Percentiles rank a stretch among this genome's conserved stretches.
These are phyloP conservation scores for Pterothamnion heteromorphum DNA, from an alignment of 31 red algal species.

Conservation along the genomic window DNA sequence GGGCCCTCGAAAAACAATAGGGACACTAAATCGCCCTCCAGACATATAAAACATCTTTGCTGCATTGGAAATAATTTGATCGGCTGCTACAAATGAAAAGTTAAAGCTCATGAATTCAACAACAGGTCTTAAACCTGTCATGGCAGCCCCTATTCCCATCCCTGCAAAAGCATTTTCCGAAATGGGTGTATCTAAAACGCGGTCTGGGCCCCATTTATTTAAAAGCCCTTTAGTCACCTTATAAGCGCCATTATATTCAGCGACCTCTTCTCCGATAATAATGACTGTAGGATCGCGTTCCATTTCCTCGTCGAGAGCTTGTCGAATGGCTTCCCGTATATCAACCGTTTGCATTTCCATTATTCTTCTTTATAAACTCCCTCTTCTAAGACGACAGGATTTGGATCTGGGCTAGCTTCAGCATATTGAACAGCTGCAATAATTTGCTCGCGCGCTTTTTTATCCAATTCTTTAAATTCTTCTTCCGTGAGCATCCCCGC, in stretches of 20 bases:
- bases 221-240: constrained; percentile 70
- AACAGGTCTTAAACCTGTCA: constrained; percentile 65
- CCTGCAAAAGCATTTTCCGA: constrained; percentile 77
- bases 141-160: constrained; percentile 67
- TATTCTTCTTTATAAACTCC: constrained; percentile 21
- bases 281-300: background rate
- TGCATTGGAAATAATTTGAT: constrained; percentile 58
- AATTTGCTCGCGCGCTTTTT: constrained; percentile 75
- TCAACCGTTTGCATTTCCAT: background rate
- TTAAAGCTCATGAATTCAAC: constrained; percentile 82
- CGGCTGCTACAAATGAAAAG: constrained; percentile 74
- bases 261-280: constrained; percentile 29
- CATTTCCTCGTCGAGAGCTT: constrained; percentile 6
- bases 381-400: constrained; percentile 23
- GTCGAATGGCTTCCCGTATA: constrained; percentile 4
- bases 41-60: constrained; percentile 2
- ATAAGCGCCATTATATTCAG: constrained; percentile 61
- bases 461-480: constrained; percentile 76
- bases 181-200: constrained; percentile 80
- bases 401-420: constrained; percentile 55
- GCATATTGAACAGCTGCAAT: constrained; percentile 81
- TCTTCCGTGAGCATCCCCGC: constrained; percentile 71
- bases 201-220: constrained; percentile 54
- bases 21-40: background rate
- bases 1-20: constrained; percentile 23